Base-by-base conservation (phyloP, 441 rosid genomes). In the Melastoma candidum region DNA sequence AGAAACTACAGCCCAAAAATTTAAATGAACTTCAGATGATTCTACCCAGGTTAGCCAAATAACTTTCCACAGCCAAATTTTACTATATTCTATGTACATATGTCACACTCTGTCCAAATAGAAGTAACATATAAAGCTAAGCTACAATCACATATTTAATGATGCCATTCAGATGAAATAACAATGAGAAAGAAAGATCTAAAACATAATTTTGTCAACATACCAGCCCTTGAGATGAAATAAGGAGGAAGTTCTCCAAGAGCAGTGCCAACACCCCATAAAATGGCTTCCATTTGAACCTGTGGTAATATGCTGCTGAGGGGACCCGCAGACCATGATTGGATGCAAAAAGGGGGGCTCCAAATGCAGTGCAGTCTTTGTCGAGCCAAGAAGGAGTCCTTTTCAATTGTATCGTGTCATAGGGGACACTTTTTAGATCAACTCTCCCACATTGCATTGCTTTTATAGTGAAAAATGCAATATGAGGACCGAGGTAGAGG, bases 231-330 rank as follows among this genome's bases (percentile, higher is more conserved):
- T 53, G 98, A 85, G 73, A 92, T 82, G 68, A 92, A 92, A 81
- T 88, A 92, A 48, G 98, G 98, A 75, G 98, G 98, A 74, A 90
- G 96, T 71, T 87, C 97, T 57, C 97, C 97, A 32, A 87, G 96
- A 48, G 97, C 95, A 1, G 98, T 92, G 59, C 98, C 98, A 56
- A 92, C 17, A 50, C 98, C 97, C 98, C 98, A 92, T 56, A 92
- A 65, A 57, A 92, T 63, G 44, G 89, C 95, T 69, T 92, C 98
- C 25, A 85, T 10, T 61, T 92, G 97, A 50, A 92, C 81, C 69
- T 92, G 87, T 0, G 84, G 87, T 78, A 92, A 60, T 68, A 92
- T 84, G 68, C 90, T 85, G 58, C 82, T 69, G 51, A 92, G 80
- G 2, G 98, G 97, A 92, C 82, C 66, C 87, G 81, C 36, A 77